Evolutionary conservation across 2,329 filamentous ascomycete species (phyloP).

Genomic region (Sclerotinia minor): DNA sequence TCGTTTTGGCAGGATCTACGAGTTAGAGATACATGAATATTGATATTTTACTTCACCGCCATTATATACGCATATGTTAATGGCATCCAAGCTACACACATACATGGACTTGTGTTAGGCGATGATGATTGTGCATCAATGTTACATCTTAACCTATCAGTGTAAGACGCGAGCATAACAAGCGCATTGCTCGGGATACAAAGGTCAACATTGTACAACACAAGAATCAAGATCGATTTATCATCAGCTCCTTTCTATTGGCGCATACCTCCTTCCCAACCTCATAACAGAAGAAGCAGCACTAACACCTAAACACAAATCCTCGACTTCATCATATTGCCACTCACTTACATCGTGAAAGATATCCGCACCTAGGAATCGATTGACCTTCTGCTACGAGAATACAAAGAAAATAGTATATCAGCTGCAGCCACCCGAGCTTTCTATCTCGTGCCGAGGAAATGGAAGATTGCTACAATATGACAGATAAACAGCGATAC

Average conservation of each 20-base stretch:
- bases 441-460: not conserved
- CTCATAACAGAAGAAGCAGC: not conserved
- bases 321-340: no score
- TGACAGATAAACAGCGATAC: not conserved
- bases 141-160: not conserved
- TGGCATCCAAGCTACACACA: not conserved
- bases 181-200: not conserved
- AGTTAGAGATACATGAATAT: not conserved
- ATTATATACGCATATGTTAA: not conserved
- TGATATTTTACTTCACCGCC: not conserved
- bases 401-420: not conserved
- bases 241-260: no score
- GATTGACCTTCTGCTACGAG: rapidly evolving
- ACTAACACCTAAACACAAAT: no score
- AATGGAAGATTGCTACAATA: not conserved
- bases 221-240: not conserved
- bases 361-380: no score
- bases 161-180: not conserved
- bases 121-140: not conserved
- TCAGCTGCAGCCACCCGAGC: not conserved
- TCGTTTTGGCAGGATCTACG: not conserved
- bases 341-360: no score
- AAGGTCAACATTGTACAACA: not conserved
- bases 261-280: not conserved
- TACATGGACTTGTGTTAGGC: not conserved